Evolutionary conservation across 2,329 filamentous ascomycete genomes (phyloP).

Genomic region (Aspergillus ustus): DNA sequence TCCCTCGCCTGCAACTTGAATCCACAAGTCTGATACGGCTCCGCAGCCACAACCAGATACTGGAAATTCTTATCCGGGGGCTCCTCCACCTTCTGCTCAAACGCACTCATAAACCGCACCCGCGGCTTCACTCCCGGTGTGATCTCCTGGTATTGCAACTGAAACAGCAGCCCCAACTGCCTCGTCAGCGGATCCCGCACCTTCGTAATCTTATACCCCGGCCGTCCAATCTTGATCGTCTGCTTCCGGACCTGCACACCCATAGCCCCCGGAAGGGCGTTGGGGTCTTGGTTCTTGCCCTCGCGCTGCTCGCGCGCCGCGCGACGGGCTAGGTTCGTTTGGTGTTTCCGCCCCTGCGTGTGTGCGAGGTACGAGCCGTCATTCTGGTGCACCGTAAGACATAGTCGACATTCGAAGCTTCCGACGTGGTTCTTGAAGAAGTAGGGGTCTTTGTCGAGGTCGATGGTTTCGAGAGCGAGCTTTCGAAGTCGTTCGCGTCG

Average conservation of each 20-base stretch:
- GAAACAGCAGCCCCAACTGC: slow-evolving; percentile 91
- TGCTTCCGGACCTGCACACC: slow-evolving; percentile 80
- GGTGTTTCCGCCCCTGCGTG: slow-evolving; percentile 97
- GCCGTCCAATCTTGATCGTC: slow-evolving; percentile 90
- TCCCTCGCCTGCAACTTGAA: slow-evolving; percentile 96
- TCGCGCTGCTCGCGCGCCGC: slow-evolving; percentile 95
- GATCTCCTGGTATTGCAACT: slow-evolving; percentile 94
- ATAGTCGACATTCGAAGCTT: slow-evolving; percentile 96
- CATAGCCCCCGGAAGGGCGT: slow-evolving; percentile 74
- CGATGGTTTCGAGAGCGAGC: slow-evolving; percentile 97
- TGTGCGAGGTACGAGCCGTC: slow-evolving; percentile 98
- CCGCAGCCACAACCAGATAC: slow-evolving; percentile 91
- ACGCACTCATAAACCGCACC: slow-evolving; percentile 97
- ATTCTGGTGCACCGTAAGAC: slow-evolving; percentile 97
- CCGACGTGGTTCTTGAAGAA: slow-evolving; percentile 99
- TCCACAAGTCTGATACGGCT: slow-evolving; percentile 96
- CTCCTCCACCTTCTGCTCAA: slow-evolving; percentile 93
- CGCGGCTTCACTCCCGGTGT: slow-evolving; percentile 74
- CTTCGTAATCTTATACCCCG: slow-evolving; percentile 98
- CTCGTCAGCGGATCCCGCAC: slow-evolving; percentile 84
- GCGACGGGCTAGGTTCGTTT: slow-evolving; percentile 94
- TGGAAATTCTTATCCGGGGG: slow-evolving; percentile 89
- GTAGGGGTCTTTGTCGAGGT: slow-evolving; percentile 98
- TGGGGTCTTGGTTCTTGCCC: slow-evolving; percentile 67
- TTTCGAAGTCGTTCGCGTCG: slow-evolving; percentile 96